Conservation (phyloP, 2,329 filamentous ascomycete genomes). For the Fusarium phyllophilum region DNA sequence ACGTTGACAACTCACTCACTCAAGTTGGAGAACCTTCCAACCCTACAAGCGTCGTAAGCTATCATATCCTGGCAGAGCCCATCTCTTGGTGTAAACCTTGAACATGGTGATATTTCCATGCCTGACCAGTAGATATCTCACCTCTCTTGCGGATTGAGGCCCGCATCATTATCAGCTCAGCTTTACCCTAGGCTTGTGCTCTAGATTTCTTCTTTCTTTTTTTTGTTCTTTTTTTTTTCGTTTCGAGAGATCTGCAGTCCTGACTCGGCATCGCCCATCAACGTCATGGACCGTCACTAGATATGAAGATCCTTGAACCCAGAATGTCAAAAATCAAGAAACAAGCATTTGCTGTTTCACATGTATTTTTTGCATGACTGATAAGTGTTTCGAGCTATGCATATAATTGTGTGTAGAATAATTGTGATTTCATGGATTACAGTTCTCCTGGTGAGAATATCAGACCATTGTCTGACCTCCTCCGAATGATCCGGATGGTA, state of each 20-base stretch:
- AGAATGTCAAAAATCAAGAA: conserved; percentile 18
- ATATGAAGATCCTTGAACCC: conserved; percentile 17
- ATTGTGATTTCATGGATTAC: background rate
- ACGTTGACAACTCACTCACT: background rate
- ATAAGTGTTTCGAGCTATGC: background rate
- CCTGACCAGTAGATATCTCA: background rate
- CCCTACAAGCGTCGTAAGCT: conserved; percentile 15
- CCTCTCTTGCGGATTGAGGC: background rate
- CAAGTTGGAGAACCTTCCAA: background rate
- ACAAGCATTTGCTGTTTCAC: conserved; percentile 13
- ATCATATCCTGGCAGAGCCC: background rate
- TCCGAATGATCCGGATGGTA: conserved; percentile 32
- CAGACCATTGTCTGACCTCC: conserved; percentile 12
- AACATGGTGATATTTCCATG: background rate
- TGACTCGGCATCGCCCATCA: conserved; percentile 8
- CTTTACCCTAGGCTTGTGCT: background rate
- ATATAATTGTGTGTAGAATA: background rate
- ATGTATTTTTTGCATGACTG: background rate
- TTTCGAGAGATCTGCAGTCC: conserved; percentile 9
- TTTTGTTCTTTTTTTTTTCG: background rate
- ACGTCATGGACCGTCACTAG: conserved; percentile 22
- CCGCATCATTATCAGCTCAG: background rate
- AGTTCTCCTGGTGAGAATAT: background rate
- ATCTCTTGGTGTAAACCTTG: conserved; percentile 1
- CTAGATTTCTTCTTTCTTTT: background rate